Conservation (phyloP, 2,329 filamentous ascomycete genomes). For the Microthyrium microscopicum region DNA sequence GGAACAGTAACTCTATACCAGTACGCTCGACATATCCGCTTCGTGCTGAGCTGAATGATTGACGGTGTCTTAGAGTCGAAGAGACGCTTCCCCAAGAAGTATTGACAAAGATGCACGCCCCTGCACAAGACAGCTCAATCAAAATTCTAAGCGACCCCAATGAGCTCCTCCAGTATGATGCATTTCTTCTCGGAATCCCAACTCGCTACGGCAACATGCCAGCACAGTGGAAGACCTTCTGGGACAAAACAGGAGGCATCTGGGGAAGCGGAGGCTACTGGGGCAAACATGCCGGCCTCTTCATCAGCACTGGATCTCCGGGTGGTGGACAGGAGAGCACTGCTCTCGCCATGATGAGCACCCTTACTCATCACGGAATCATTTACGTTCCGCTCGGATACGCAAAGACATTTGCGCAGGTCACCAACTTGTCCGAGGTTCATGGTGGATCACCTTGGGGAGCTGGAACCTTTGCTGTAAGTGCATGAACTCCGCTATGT, state of each 20-base stretch:
- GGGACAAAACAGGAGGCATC: constrained; percentile 76
- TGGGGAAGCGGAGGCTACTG: constrained; percentile 63
- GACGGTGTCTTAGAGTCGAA: constrained; percentile 36
- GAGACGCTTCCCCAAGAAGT: constrained; percentile 82
- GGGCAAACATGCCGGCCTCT: constrained; percentile 84
- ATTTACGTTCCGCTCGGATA: constrained; percentile 94
- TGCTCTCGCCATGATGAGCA: constrained; percentile 63
- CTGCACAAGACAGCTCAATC: constrained; percentile 52
- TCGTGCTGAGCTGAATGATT: neutral
- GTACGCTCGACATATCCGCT: constrained; percentile 26
- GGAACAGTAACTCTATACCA: constrained; percentile 71
- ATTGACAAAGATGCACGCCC: constrained; percentile 79
- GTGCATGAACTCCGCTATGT: constrained; percentile 27
- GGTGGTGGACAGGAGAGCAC: constrained; percentile 94
- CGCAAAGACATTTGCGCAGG: constrained; percentile 54
- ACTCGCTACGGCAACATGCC: constrained; percentile 97
- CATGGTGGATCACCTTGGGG: constrained; percentile 86
- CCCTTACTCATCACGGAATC: constrained; percentile 82
- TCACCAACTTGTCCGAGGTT: constrained; percentile 60
- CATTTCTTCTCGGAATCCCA: constrained; percentile 81
- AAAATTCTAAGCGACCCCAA: constrained; percentile 41
- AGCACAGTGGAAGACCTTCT: constrained; percentile 77
- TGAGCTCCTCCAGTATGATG: constrained; percentile 47
- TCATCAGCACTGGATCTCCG: constrained; percentile 67
- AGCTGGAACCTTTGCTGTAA: constrained; percentile 79